Base-by-base conservation (phyloP, 805 yeast genomes). In the Candida morakotiae region DNA sequence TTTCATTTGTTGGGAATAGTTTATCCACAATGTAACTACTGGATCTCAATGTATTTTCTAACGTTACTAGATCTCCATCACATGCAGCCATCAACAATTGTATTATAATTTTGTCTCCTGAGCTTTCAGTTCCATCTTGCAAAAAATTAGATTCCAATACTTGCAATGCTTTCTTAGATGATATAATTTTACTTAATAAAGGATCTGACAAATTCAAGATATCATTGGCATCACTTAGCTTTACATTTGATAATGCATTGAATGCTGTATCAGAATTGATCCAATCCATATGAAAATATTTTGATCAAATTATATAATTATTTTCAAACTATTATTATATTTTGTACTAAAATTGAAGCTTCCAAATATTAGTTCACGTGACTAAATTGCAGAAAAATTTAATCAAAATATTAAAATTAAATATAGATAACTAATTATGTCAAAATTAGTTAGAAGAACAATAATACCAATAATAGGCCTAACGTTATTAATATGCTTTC, bases 1-100 rank as follows among this genome's bases (percentile, higher is more conserved):
- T 43, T 5, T 36, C 73, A 9, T 55, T 52, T 4, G 29, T 24
- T 9, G 60, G 60, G 31, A 43, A 51, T 26, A 51, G 41, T 15
- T 40, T 17, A 24, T 57, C 45, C 10, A 56, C 47, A 15, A 51
- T 36, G 7, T 50, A 53, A 2, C 59, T 53, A 29, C 53, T 38
- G 2, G 45, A 21, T n/a, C 56, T 41, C 8, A 54, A 25, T 2
- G 48, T 43, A 10, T 55, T 49, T 40, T 63, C 67, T 18, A 64
- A 39, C 1, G 66, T 49, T 1, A 61, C 63, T 20, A 62, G 23
- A 39, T 67, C 72, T 3, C 67, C 70, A 24, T 64, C 64, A 38
- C 61, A 57, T 9, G 62, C 52, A 3, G 69, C 62, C 16, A 56
- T 42, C 38, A 60, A 47, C 13, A 67, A 42, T 40, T 55, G 60